These are phyloP conservation scores for Paramyrothecium roridum DNA, from an alignment of 2,329 filamentous ascomycete genomes.

Conservation along the genomic window DNA sequence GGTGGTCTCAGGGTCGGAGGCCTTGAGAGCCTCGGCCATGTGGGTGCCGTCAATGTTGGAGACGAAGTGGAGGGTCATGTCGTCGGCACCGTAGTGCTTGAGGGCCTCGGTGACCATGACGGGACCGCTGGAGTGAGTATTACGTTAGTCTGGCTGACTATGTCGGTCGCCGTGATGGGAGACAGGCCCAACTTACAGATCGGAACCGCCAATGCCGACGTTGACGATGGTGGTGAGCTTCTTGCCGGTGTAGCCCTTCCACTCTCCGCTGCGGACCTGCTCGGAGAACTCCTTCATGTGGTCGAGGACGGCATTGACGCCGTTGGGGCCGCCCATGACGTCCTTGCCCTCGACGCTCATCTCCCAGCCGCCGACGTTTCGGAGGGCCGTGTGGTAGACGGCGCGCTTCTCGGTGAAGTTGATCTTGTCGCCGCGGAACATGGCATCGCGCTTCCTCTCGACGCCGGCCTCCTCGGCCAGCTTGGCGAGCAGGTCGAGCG, in stretches of 20 bases:
- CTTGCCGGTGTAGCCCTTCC: constrained; percentile 98
- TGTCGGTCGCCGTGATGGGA: not conserved
- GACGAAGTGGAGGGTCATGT: constrained; percentile 92
- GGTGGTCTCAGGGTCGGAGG: constrained; percentile 94
- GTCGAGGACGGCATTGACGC: constrained; percentile 83
- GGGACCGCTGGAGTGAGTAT: constrained; percentile 64
- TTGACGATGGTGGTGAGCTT: constrained; percentile 96
- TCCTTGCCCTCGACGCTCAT: constrained; percentile 87
- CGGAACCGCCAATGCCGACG: constrained; percentile 95
- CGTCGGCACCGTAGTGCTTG: constrained; percentile 85
- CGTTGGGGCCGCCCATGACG: constrained; percentile 85
- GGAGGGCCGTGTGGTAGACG: constrained; percentile 91
- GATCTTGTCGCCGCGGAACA: constrained; percentile 98
- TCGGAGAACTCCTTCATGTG: constrained; percentile 99
- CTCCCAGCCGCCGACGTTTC: constrained; percentile 81
- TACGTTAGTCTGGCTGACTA: not conserved
- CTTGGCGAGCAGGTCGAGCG: constrained; percentile 79
- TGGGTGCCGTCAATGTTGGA: constrained; percentile 99
- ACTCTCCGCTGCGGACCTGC: constrained; percentile 88
- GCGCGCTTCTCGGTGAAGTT: constrained; percentile 98
- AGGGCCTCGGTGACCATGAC: constrained; percentile 99
- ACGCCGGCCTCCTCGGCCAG: constrained; percentile 88
- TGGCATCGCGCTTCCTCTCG: constrained; percentile 91
- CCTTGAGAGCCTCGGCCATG: constrained; percentile 85
- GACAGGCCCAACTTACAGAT: constrained; percentile 70